Evolutionary conservation across 2,329 filamentous ascomycete species (phyloP), one percentile per base, ranked within the genome.

Genomic region (Penicillium sp.): DNA sequence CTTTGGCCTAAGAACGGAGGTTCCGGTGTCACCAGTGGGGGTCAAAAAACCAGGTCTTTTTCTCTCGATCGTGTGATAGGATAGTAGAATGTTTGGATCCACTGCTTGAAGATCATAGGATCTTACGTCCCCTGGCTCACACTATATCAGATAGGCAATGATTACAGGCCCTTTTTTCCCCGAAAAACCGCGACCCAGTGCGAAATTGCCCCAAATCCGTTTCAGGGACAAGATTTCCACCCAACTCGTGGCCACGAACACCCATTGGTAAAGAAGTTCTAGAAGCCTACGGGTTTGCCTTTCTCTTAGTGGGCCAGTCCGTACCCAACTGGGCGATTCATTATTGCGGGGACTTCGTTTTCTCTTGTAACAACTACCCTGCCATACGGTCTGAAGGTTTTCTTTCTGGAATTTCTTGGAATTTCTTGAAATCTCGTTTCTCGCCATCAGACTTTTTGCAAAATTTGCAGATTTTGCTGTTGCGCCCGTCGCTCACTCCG

Each of bases 11-110:
- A 56, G 19, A 51, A 57, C 39, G 53, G 56, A 57, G 37, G 39
- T 48, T 48, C 58, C 60, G 58, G 49, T 64, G 63, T 63, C 58
- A 66, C 19, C 50, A 62, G 62, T 67, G 64, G 64, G 60, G 63
- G 55, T 58, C 55, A 45, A 64, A 64, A 63, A 50, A 54, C 48
- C 41, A 46, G n/a, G 50, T 46, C 37, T 19, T 60, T 51, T 24
- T 41, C 46, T 51, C 52, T 53, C 43, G 27, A 46, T 46, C 35
- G 19, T 47, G 21, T 43, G 27, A 53, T 37, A 26, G 50, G 50
- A 41, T 41, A 19, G 21, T 14, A 41, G 19, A 3, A 41, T 41
- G n/a, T 5, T 41, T 13, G 19, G 39, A 46, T 58, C 55, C 63
- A 60, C 63, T 56, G 60, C 37, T 37, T 56, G 63, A 63, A 65